These are phyloP conservation scores for Euptelea pleiosperma DNA, from an alignment of 164 flowering plant genomes.

Conservation along the genomic window DNA sequence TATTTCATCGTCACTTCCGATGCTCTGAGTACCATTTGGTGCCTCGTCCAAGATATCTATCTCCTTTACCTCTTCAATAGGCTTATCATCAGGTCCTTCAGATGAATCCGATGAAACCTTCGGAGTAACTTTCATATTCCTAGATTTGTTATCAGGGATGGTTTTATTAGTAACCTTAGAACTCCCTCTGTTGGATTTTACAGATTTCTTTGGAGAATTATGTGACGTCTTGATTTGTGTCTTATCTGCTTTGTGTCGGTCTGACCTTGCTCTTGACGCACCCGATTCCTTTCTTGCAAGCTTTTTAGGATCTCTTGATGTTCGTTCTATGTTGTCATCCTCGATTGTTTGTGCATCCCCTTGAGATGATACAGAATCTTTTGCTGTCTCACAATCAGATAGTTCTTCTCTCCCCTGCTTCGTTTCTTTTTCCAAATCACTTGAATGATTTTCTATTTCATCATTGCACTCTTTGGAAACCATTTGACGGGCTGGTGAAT, in stretches of 20 bases:
- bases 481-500: constrained; percentile 24
- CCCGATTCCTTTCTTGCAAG: constrained; percentile 19
- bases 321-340: constrained; percentile 47
- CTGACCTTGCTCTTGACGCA: constrained; percentile 30
- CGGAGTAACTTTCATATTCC: constrained; percentile 32
- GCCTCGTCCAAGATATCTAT: constrained; percentile 49
- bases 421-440: constrained; percentile 46
- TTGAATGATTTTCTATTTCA: constrained; percentile 30
- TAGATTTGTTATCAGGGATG: constrained; percentile 26
- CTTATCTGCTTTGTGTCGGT: constrained; percentile 28
- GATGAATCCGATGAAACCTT: constrained; percentile 62
- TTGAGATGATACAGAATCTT: constrained; percentile 64
- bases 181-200: constrained; percentile 25
- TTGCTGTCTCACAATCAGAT: constrained; percentile 62
- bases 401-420: constrained; percentile 51
- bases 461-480: constrained; percentile 35
- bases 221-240: constrained; percentile 23
- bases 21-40: constrained; percentile 45
- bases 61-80: constrained; percentile 49
- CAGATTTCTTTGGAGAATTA: constrained; percentile 35
- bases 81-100: constrained; percentile 51
- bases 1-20: constrained; percentile 53
- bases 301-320: constrained; percentile 32
- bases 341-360: constrained; percentile 50
- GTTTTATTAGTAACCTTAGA: constrained; percentile 22